Percentiles rank a stretch among this genome's conserved stretches.
phyloP scores from a whole-genome alignment of 768 basidiomycete genomes.

The Pleurotus salmoneostramineus region DNA sequence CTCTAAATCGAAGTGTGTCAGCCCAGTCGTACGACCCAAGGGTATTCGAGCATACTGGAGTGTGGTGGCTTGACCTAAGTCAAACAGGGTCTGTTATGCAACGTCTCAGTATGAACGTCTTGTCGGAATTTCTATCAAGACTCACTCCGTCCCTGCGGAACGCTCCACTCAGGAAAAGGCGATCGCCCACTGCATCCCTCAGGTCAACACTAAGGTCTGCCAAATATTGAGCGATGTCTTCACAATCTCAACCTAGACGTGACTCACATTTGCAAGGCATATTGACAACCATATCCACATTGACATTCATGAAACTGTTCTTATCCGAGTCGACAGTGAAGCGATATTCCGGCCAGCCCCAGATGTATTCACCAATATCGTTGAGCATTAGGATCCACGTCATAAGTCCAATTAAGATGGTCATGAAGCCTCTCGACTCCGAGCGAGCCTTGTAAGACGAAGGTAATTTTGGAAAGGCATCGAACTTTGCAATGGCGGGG shows the following conservation, averaged over 20 bases:
- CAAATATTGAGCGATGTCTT: not conserved
- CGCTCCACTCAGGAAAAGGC: slow-evolving; percentile 74
- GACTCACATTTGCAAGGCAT: slow-evolving; percentile 90
- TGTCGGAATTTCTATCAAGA: slow-evolving; percentile 7
- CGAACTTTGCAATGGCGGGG: slow-evolving; percentile 69
- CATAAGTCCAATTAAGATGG: slow-evolving; percentile 62
- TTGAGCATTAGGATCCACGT: slow-evolving; percentile 78
- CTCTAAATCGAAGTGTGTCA: slow-evolving; percentile 29
- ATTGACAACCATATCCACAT: slow-evolving; percentile 89
- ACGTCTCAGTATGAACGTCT: not conserved
- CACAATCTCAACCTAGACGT: not conserved
- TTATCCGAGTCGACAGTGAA: slow-evolving; percentile 79
- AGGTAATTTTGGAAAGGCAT: slow-evolving; percentile 85
- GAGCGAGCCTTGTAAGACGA: slow-evolving; percentile 79
- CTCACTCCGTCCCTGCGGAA: slow-evolving; percentile 83
- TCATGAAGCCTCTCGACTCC: slow-evolving; percentile 78
- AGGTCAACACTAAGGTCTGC: slow-evolving; percentile 85
- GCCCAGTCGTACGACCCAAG: not conserved
- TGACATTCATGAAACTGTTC: slow-evolving; percentile 69
- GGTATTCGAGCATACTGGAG: slow-evolving; percentile 44
- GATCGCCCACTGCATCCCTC: slow-evolving; percentile 90
- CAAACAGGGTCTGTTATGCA: slow-evolving; percentile 61
- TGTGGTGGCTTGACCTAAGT: slow-evolving; percentile 73
- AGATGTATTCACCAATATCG: slow-evolving; percentile 87
- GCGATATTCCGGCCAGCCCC: slow-evolving; percentile 89